phyloP scores from a whole-genome alignment of 164 flowering plant species.

The Dillenia suffruticosa region DNA sequence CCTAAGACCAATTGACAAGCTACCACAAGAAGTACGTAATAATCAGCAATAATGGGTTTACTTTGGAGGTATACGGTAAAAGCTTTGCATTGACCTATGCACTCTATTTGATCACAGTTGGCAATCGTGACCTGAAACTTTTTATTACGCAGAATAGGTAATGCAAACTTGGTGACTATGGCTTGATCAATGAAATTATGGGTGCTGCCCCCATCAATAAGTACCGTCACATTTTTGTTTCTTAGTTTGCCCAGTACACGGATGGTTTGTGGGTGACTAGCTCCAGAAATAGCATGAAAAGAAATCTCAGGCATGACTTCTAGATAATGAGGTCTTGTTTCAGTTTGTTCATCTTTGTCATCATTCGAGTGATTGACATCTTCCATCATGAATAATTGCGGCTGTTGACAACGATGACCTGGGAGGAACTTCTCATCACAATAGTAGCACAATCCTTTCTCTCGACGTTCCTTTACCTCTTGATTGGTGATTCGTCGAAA shows the following conservation, averaged over 20 bases:
- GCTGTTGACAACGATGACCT: slow-evolving; percentile 4
- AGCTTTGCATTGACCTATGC: background rate
- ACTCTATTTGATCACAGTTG: slow-evolving; percentile 9
- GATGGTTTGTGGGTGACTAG: slow-evolving; percentile 8
- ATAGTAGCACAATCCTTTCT: slow-evolving; percentile 11
- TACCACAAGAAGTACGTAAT: slow-evolving; percentile 7
- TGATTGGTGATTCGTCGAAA: slow-evolving; percentile 9
- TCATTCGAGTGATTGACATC: background rate
- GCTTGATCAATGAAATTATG: slow-evolving; percentile 19
- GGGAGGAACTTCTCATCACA: slow-evolving; percentile 10
- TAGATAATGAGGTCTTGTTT: background rate
- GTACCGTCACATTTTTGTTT: slow-evolving; percentile 7
- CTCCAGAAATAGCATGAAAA: slow-evolving; percentile 13
- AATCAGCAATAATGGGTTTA: background rate
- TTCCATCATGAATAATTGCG: slow-evolving; percentile 8
- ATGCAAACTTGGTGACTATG: background rate
- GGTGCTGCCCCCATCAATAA: slow-evolving; percentile 18
- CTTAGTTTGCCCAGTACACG: slow-evolving; percentile 4
- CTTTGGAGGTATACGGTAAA: slow-evolving; percentile 8
- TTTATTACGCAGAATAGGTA: slow-evolving; percentile 3
- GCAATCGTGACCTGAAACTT: slow-evolving; percentile 10
- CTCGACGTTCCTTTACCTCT: slow-evolving; percentile 7
- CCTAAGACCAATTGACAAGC: slow-evolving; percentile 18
- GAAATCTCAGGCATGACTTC: slow-evolving; percentile 11
- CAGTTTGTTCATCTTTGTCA: background rate